These are phyloP conservation scores for Neospora caninum DNA, from an alignment of 169 alveolate genomes.

Conservation along the genomic window DNA sequence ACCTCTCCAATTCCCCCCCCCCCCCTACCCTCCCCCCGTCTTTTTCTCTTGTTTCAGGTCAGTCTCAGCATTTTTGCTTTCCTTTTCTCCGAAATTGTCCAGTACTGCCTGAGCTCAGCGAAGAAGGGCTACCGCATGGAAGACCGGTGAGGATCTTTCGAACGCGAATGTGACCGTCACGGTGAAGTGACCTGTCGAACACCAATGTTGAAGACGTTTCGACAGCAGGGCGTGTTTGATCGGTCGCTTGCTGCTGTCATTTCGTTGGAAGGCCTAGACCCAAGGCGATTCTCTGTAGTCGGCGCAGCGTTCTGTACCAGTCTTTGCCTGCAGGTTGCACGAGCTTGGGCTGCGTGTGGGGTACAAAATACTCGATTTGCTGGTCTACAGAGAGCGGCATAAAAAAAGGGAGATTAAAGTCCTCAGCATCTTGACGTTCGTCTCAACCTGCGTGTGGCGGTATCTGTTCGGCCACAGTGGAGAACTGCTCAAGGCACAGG, in stretches of 20 bases:
- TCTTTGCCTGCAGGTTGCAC: conserved; percentile 70
- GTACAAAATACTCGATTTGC: conserved; percentile 76
- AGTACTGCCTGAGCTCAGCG: conserved; percentile 76
- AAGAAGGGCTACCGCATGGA: conserved; percentile 81
- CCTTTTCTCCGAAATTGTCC: conserved; percentile 81
- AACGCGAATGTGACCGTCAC: background rate
- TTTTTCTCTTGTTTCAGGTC: conserved; percentile 51
- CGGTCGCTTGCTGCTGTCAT: background rate
- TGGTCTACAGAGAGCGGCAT: conserved; percentile 74
- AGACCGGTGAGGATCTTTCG: conserved; percentile 69
- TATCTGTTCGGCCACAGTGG: conserved; percentile 82
- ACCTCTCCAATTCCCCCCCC: no score
- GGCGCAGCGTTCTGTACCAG: background rate
- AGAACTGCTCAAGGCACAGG: conserved; percentile 82
- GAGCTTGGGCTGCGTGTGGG: conserved; percentile 84
- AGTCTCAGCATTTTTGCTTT: conserved; percentile 80
- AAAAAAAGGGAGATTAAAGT: conserved; percentile 78
- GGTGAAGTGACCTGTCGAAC: no score
- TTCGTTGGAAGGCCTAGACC: background rate
- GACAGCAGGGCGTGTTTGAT: background rate
- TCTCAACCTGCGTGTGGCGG: conserved; percentile 79
- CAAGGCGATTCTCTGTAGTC: background rate
- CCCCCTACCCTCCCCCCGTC: background rate
- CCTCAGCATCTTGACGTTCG: conserved; percentile 76
- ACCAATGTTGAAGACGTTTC: background rate